Evolutionary conservation across 805 yeast species (phyloP).

Genomic region (Maudiozyma bulderi): DNA sequence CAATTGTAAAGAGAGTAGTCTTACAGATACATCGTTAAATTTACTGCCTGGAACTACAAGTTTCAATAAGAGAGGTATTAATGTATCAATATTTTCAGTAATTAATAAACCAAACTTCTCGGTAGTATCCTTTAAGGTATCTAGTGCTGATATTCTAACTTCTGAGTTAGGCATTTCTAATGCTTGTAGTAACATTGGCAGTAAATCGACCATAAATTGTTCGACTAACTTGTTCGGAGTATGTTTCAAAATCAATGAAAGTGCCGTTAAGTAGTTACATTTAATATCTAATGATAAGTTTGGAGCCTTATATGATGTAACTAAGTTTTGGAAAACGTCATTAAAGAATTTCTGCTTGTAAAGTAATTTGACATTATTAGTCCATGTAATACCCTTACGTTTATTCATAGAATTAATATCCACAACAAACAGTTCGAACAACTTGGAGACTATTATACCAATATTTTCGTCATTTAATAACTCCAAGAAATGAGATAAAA

Average conservation of each 20-base stretch:
- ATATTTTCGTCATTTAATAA: conserved; percentile 27
- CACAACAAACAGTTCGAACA: conserved; percentile 56
- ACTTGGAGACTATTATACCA: conserved; percentile 39
- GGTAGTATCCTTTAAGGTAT: conserved; percentile 47
- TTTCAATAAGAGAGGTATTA: conserved; percentile 46
- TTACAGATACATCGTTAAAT: conserved; percentile 39
- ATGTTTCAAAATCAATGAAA: conserved; percentile 58
- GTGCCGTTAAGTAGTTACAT: conserved; percentile 50
- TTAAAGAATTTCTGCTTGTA: conserved; percentile 78
- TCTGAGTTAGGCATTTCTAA: conserved; percentile 37
- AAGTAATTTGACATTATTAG: conserved; percentile 52
- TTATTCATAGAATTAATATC: conserved; percentile 55
- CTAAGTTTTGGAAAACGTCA: conserved; percentile 45
- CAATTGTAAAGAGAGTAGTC: conserved; percentile 49
- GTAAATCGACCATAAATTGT: conserved; percentile 52
- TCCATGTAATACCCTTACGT: conserved; percentile 33
- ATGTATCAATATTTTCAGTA: conserved; percentile 42
- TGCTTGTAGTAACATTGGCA: conserved; percentile 67
- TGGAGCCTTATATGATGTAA: conserved; percentile 34
- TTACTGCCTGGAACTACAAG: conserved; percentile 13
- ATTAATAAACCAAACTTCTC: conserved; percentile 47
- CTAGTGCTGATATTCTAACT: conserved; percentile 52
- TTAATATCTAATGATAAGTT: conserved; percentile 23
- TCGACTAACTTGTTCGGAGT: conserved; percentile 53
- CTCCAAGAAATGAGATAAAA: conserved; percentile 30